A percentile compares a stretch with the other conserved stretches of the same genome.
Evolutionary conservation across 495 filamentous ascomycete species (phyloP).

Genomic region (Aspergillus leporis): DNA sequence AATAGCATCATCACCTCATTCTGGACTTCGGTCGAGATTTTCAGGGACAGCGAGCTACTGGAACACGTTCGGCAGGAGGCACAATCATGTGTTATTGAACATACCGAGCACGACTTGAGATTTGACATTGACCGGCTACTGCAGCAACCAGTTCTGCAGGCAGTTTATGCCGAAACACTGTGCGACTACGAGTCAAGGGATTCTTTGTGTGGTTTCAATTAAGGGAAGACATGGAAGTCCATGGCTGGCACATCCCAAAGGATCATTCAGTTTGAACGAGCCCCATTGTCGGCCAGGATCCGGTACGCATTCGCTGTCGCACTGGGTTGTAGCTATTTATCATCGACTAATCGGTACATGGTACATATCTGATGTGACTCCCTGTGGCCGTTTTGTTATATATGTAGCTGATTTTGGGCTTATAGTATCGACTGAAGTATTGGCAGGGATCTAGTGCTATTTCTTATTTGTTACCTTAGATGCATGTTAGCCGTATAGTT

Average conservation of each 20-base stretch:
- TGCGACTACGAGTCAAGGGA: constrained; percentile 2
- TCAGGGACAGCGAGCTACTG: neutral
- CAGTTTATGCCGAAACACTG: constrained; percentile 6
- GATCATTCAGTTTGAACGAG: neutral
- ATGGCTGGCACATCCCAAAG: neutral
- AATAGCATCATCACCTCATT: neutral
- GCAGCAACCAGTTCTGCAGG: constrained; percentile 1
- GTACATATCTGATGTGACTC: too few species aligned
- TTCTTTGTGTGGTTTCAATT: neutral
- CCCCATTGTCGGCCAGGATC: neutral
- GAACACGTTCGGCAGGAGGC: neutral
- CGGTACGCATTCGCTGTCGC: too few species aligned
- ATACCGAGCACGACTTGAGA: neutral
- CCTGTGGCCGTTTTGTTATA: too few species aligned
- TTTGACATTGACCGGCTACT: neutral
- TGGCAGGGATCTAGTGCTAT: too few species aligned
- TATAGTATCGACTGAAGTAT: too few species aligned
- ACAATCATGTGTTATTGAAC: neutral
- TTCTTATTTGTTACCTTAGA: too few species aligned
- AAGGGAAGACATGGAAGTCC: neutral
- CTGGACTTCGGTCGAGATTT: neutral
- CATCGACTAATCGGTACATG: too few species aligned
- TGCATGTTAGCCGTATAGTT: too few species aligned
- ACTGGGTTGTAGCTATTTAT: too few species aligned
- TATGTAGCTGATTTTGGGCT: too few species aligned